Conservation (phyloP, 2,329 filamentous ascomycete species). For the Sporothrix luriei region DNA sequence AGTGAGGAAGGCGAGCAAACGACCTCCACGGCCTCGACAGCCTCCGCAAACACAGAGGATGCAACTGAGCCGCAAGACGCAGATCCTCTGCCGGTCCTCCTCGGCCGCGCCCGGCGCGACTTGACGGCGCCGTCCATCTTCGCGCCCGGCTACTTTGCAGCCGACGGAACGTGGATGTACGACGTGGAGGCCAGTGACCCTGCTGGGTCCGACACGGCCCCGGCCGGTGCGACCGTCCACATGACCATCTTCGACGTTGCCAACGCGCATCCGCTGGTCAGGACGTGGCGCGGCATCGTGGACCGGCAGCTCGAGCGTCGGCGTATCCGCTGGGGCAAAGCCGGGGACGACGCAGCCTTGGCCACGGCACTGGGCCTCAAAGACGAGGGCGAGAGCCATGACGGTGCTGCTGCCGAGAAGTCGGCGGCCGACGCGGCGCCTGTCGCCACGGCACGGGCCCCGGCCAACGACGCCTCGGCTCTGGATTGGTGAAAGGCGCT, state of each 20-base stretch:
- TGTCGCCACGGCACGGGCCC: not conserved
- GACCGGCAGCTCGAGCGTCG: slow-evolving; percentile 45
- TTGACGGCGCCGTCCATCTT: slow-evolving; percentile 66
- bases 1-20: slow-evolving; percentile 36
- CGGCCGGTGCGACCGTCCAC: slow-evolving; percentile 41
- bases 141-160: slow-evolving; percentile 64
- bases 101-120: slow-evolving; percentile 58
- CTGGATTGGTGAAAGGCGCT: slow-evolving; percentile 29
- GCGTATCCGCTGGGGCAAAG: slow-evolving; percentile 31
- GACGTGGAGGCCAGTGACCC: slow-evolving; percentile 49
- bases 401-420: not conserved
- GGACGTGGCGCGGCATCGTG: slow-evolving; percentile 59
- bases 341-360: slow-evolving; percentile 29
- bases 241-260: slow-evolving; percentile 64
- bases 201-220: slow-evolving; percentile 36
- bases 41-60: too few species aligned
- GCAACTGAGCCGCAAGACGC: slow-evolving; percentile 3
- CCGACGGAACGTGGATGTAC: slow-evolving; percentile 73
- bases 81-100: slow-evolving; percentile 39
- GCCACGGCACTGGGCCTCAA: slow-evolving; percentile 32
- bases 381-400: slow-evolving; percentile 26
- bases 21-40: slow-evolving; percentile 18
- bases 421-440: not conserved
- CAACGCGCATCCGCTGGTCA: slow-evolving; percentile 66
- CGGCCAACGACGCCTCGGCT: slow-evolving; percentile 24